phyloP scores from a whole-genome alignment of 1,284 basidiomycete species.

The Ceratobasidium sp. region DNA sequence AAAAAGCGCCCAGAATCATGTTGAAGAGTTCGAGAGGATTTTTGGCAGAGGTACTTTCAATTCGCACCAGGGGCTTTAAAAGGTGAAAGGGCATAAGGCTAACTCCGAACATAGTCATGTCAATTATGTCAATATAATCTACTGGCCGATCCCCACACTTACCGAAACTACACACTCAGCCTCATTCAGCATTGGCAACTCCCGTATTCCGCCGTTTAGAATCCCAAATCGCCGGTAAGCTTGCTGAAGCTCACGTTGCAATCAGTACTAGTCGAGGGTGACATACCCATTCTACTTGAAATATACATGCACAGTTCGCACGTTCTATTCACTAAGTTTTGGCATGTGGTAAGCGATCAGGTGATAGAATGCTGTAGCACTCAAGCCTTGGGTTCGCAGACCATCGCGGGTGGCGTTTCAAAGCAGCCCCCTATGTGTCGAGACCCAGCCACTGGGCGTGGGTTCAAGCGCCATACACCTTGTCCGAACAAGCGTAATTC shows the following conservation, averaged over 20 bases:
- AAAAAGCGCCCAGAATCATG: slow-evolving; percentile 17
- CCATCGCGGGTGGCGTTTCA: background rate
- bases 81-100: background rate
- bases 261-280: slow-evolving; percentile 11
- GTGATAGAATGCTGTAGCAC: background rate
- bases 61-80: background rate
- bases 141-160: background rate
- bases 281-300: background rate
- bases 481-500: background rate
- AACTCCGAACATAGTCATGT: background rate
- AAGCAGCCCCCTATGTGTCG: background rate
- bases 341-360: background rate
- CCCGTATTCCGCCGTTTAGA: slow-evolving; percentile 9
- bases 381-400: background rate
- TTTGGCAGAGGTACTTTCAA: background rate
- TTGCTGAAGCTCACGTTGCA: background rate
- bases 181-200: background rate
- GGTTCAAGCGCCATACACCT: too few relatives aligned
- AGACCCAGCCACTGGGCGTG: too few relatives aligned
- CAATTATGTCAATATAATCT: slow-evolving; percentile 1
- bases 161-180: background rate
- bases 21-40: background rate
- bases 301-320: background rate
- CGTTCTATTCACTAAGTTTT: background rate
- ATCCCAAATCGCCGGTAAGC: slow-evolving; percentile 1